Evolutionary conservation across 2,329 filamentous ascomycete genomes (phyloP), one percentile per base, ranked within the genome.

Genomic region (Aspergillus ochraceus): DNA sequence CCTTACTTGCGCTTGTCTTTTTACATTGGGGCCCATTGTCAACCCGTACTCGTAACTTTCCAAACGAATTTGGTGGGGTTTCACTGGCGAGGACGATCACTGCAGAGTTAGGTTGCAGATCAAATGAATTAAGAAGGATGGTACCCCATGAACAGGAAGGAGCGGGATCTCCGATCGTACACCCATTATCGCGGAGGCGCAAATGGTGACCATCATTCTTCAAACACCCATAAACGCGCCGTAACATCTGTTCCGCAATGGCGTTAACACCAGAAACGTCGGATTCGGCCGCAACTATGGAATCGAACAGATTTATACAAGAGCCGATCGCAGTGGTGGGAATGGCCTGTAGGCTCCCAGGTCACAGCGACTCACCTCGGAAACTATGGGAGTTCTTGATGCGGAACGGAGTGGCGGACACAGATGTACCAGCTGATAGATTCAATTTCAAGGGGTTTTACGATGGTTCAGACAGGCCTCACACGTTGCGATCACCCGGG

Each of bases 291-390:
- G 47, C 32, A 2, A 56, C 49, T 6, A 20, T 54, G 49, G 39
- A 30, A 20, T 32, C 58, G 11, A 45, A 22, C n/a, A 19, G 54
- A 14, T 54, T 49, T 49, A 50, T 49, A 14, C 59, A 61, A 49
- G 59, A 61, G 29, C 59, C 59, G 17, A 55, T 61, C 22, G 59
- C 59, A 5, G 53, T 61, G 5, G 46, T 61, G 2, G 56, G 59
- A 49, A 55, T 61, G 51, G 55, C 55, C 2, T 58, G 55, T 52
- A 55, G 59, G 17, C 42, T 61, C 12, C 59, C 59, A 4, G 59
- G 59, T 17, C 51, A 54, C 8, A 58, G 52, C 22, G 52, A 58
- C 29, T 52, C 51, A 2, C 59, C 59, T 5, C 51, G 49, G 36
- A 50, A 42, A 6, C 52, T 61, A 22, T 61, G 59, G 59, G 59